Evolutionary conservation across 139 green algal species (phyloP), one percentile per base, ranked within the genome.

Genomic region (Astrephomene gubernaculifera): DNA sequence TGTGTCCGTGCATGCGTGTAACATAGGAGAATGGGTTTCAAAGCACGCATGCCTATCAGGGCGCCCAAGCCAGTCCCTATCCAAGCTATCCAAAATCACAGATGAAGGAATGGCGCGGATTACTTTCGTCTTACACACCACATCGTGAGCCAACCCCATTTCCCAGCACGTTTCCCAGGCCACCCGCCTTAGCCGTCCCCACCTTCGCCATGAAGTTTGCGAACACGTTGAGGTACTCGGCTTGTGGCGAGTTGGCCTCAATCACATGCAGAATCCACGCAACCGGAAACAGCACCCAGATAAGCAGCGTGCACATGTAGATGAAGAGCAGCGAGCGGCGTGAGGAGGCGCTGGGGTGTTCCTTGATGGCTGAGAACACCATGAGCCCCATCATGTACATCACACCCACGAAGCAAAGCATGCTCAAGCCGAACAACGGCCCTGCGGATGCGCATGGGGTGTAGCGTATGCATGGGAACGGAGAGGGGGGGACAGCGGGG

Each of bases 121-220:
- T n/a, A n/a, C n/a, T n/a, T n/a, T n/a, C n/a, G n/a, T n/a, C n/a
- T n/a, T n/a, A n/a, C n/a, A n/a, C n/a, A n/a, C n/a, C n/a, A n/a
- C n/a, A n/a, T n/a, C n/a, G n/a, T n/a, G n/a, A n/a, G n/a, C n/a
- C n/a, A n/a, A n/a, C n/a, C n/a, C n/a, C n/a, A n/a, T n/a, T n/a
- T n/a, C n/a, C n/a, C n/a, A n/a, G n/a, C n/a, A n/a, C n/a, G n/a
- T 52, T 57, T 17, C 49, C 49, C 49, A 57, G 49, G 49, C 49
- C 49, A 57, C 17, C 49, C 17, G 57, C 57, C 14, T 65, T 65
- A 29, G 22, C 17, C 19, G 14, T 33, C 0, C 74, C 4, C 57
- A 83, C 76, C 84, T 88, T 88, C 39, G 84, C 84, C 39, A 72
- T 83, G 67, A 88, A 88, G 67, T 88, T 88, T 38, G 84, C 84